phyloP scores from a whole-genome alignment of 768 basidiomycete species.

The Trametes cinnabarina region DNA sequence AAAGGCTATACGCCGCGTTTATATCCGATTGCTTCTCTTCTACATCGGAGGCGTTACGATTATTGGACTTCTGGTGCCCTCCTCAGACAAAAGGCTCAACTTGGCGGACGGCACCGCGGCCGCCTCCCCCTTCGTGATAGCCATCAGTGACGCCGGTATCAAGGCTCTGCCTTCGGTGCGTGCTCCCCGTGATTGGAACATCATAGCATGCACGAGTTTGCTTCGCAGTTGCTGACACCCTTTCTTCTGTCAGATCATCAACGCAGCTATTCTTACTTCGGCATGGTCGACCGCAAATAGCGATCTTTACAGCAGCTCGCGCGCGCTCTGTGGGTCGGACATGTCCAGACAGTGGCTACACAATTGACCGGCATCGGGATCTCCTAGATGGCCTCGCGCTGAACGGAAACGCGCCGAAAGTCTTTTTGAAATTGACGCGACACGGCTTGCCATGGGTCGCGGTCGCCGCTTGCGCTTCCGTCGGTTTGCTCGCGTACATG shows the following conservation, averaged over 20 bases:
- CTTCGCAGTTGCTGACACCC: not conserved
- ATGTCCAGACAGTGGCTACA: not conserved
- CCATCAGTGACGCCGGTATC: conserved; percentile 55
- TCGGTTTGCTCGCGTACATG: conserved; percentile 43
- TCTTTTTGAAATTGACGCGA: conserved; percentile 41
- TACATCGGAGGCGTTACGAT: conserved; percentile 42
- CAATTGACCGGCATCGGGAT: conserved; percentile 27
- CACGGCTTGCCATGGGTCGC: conserved; percentile 47
- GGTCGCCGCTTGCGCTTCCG: conserved; percentile 28
- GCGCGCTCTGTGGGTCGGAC: conserved; percentile 38
- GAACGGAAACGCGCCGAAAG: conserved; percentile 50
- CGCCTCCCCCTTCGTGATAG: conserved; percentile 58
- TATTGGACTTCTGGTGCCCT: conserved; percentile 50
- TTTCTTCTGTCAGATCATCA: conserved; percentile 25
- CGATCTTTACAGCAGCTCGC: conserved; percentile 39
- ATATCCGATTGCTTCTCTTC: conserved; percentile 50
- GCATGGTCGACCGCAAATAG: conserved; percentile 44
- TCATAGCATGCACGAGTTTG: not conserved
- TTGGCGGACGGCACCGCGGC: conserved; percentile 40
- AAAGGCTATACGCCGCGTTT: conserved; percentile 44
- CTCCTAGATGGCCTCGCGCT: conserved; percentile 49
- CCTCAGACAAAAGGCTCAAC: conserved; percentile 41
- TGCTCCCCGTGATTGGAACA: not conserved
- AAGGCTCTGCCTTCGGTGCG: conserved; percentile 50
- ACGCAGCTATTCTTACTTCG: conserved; percentile 29